Evolutionary conservation across 805 yeast species (phyloP).

Genomic region (Clavispora carvajalis): DNA sequence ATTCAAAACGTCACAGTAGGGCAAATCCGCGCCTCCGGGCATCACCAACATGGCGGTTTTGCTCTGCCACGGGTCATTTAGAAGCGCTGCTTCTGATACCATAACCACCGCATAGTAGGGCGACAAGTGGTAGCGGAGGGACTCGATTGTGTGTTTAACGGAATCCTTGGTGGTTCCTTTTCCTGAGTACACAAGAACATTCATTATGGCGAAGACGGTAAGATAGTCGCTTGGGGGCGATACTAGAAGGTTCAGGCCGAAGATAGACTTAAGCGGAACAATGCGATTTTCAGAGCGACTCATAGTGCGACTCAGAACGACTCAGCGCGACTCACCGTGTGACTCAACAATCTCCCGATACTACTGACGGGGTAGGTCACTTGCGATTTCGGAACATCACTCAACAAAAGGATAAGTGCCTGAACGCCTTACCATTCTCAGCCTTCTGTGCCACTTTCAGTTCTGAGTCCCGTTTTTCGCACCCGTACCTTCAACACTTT

Average conservation of each 20-base stretch:
- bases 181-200: slow-evolving; percentile 20
- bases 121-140: slow-evolving; percentile 67
- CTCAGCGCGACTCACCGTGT: slow-evolving; percentile 1
- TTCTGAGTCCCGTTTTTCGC: neutral
- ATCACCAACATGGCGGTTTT: slow-evolving; percentile 76
- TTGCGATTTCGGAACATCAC: no score
- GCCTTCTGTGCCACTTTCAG: no score
- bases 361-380: no score
- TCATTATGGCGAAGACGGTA: slow-evolving; percentile 7
- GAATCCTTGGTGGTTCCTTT: slow-evolving; percentile 87
- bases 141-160: slow-evolving; percentile 76
- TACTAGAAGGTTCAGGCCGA: no score
- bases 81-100: slow-evolving; percentile 56
- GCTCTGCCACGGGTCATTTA: slow-evolving; percentile 76
- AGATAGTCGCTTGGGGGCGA: neutral
- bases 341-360: no score
- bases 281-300: no score
- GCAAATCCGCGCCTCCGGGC: slow-evolving; percentile 97
- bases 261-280: no score
- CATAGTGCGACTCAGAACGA: neutral
- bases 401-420: no score
- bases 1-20: slow-evolving; percentile 67
- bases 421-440: no score
- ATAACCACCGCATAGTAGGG: slow-evolving; percentile 85
- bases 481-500: neutral